These are phyloP conservation scores for Stenogyne calaminthoides DNA, from an alignment of 305 asterid species.

Conservation along the genomic window DNA sequence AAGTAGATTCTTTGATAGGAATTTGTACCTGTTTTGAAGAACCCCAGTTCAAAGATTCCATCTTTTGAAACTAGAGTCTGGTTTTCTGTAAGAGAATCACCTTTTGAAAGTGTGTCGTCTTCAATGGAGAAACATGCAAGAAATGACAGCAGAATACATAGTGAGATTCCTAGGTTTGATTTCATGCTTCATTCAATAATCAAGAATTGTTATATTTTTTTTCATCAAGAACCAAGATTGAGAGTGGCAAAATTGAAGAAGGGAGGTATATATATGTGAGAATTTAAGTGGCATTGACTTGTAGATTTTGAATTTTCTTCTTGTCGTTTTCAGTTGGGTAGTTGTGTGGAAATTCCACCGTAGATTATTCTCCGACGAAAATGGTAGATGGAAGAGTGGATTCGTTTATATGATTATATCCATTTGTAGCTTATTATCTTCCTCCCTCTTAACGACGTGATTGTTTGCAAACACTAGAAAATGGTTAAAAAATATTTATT, in stretches of 20 bases:
- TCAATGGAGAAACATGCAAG: conserved; percentile 21
- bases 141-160: conserved; percentile 14
- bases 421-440: too few relatives aligned
- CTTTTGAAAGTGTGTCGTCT: conserved; percentile 34
- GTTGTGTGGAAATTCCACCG: too few relatives aligned
- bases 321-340: too few relatives aligned
- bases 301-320: not conserved
- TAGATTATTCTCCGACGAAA: too few relatives aligned
- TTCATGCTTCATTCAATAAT: not conserved
- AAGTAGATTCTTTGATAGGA: conserved; percentile 26
- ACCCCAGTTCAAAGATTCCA: conserved; percentile 45
- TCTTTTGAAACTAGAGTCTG: conserved; percentile 38
- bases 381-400: too few relatives aligned
- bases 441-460: too few relatives aligned
- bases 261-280: too few relatives aligned
- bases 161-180: conserved; percentile 1
- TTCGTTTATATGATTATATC: too few relatives aligned
- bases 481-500: too few relatives aligned
- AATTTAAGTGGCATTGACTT: too few relatives aligned
- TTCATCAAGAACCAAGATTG: not conserved
- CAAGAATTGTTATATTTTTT: too few relatives aligned
- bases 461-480: too few relatives aligned
- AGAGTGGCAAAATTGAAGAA: not conserved
- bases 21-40: conserved; percentile 26
- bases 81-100: conserved; percentile 31